These are phyloP conservation scores for Amanita pseudoporphyria DNA, from an alignment of 768 basidiomycete species.

Conservation along the genomic window DNA sequence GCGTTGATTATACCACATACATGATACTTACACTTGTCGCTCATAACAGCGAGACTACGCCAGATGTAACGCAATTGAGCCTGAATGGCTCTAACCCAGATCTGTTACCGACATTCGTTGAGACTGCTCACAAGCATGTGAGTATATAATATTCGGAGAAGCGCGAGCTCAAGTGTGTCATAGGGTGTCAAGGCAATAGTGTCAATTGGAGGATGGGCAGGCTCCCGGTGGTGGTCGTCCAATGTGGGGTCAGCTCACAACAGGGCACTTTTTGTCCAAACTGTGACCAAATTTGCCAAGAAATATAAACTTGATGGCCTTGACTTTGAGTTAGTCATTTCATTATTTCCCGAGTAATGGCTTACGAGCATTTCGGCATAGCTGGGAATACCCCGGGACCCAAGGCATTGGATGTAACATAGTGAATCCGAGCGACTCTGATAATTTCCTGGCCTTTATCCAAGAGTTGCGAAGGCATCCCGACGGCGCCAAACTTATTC, in stretches of 20 bases:
- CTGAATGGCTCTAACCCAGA: constrained; percentile 36
- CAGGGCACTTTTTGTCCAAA: constrained; percentile 54
- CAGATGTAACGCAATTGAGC: constrained; percentile 24
- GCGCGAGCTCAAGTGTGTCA: not conserved
- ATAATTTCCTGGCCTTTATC: constrained; percentile 76
- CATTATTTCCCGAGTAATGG: not conserved
- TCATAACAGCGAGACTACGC: constrained; percentile 26
- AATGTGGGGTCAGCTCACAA: constrained; percentile 49
- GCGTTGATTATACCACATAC: no score
- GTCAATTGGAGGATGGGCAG: constrained; percentile 67
- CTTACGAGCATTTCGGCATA: constrained; percentile 17
- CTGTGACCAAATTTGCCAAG: constrained; percentile 38
- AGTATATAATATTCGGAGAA: constrained; percentile 5
- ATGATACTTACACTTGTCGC: not conserved
- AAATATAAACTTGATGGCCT: constrained; percentile 53
- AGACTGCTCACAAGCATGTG: constrained; percentile 33
- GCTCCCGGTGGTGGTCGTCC: constrained; percentile 52
- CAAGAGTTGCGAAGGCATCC: constrained; percentile 54
- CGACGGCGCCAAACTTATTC: constrained; percentile 43
- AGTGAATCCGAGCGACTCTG: constrained; percentile 50
- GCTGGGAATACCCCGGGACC: constrained; percentile 81
- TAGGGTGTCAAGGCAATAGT: constrained; percentile 50
- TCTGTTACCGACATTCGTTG: constrained; percentile 49
- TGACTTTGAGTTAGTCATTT: constrained; percentile 36
- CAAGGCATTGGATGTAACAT: constrained; percentile 68